Base-by-base conservation (phyloP, 2,329 filamentous ascomycete genomes). In the Trichoderma sp. region DNA sequence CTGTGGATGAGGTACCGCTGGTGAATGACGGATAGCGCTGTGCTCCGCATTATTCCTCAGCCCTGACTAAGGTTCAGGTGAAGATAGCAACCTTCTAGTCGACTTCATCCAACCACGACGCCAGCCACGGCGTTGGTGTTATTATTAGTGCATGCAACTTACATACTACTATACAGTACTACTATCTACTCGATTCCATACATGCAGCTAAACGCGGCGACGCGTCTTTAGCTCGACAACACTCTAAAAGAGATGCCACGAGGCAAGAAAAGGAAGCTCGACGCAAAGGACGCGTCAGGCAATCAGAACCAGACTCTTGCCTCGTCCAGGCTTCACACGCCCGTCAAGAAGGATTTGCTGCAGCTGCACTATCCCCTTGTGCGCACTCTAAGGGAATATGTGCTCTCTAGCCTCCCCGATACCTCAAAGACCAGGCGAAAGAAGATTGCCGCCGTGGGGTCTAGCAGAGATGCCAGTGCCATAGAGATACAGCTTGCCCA, bases 301-400 rank as follows among this genome's bases (percentile, higher is more conserved):
- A 34, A 61, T 54, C 50, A 27, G 9, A 34, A 61, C 50, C 50
- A 27, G 9, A 59, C 25, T 12, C 12, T 15, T 12, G 34, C 9
- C 19, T 68, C 53, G 59, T 37, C 29, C n/a, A 48, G n/a, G 4
- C 59, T 35, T 59, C 64, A 72, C 22, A 70, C 72, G 53, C 70
- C 74, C 17, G 73, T 78, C 57, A 80, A 73, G 72, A 89, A 92
- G 75, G 86, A 87, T 64, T 84, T 95, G 37, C 82, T 97, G 67
- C 83, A 83, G 54, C 84, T 86, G 70, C 91, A 90, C 79, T 97
- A 93, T 78, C 79, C 84, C 8, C 79, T 84, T 56, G 84, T 93
- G 13, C 77, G 87, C 66, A 89, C 89, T 0, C 81, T 97, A 67
- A 88, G 92, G 73, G 83, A 90, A 68, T 92, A 92, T 79, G 80